A percentile compares a stretch with the other conserved stretches of the same genome.
Conservation (phyloP, 2,329 filamentous ascomycete species). For the Stenocarpella maydis region DNA sequence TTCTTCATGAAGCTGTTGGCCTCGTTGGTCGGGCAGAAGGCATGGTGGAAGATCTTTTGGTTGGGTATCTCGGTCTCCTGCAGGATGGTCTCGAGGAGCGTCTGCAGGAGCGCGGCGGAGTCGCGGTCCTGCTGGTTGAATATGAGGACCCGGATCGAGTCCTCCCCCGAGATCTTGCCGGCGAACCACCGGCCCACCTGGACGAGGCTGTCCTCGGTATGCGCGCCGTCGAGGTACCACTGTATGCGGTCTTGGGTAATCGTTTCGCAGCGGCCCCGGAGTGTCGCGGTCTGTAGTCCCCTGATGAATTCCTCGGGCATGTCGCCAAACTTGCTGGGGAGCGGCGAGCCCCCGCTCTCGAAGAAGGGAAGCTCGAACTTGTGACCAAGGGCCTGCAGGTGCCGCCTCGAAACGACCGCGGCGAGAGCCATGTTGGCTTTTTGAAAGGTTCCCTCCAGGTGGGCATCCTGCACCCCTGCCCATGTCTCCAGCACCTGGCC, state of each 20-base stretch:
- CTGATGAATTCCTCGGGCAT: constrained; percentile 64
- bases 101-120: constrained; percentile 69
- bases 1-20: constrained; percentile 17
- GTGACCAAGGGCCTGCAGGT: constrained; percentile 46
- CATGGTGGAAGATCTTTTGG: constrained; percentile 37
- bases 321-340: constrained; percentile 39
- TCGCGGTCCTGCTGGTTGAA: constrained; percentile 95
- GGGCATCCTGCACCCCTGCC: constrained; percentile 48
- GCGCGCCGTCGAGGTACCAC: constrained; percentile 89
- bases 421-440: constrained; percentile 68
- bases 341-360: constrained; percentile 47
- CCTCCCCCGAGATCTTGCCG: constrained; percentile 49
- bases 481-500: constrained; percentile 43
- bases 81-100: constrained; percentile 66
- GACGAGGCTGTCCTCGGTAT: constrained; percentile 84
- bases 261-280: constrained; percentile 82
- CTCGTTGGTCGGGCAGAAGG: constrained; percentile 33
- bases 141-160: constrained; percentile 63
- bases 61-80: constrained; percentile 46
- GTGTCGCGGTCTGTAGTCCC: constrained; percentile 72
- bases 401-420: constrained; percentile 49
- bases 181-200: constrained; percentile 82
- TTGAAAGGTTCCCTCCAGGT: constrained; percentile 61
- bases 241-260: constrained; percentile 57
- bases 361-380: constrained; percentile 52